These are phyloP conservation scores for Irpex lacteus DNA, from an alignment of 1,284 basidiomycete species.

Conservation along the genomic window DNA sequence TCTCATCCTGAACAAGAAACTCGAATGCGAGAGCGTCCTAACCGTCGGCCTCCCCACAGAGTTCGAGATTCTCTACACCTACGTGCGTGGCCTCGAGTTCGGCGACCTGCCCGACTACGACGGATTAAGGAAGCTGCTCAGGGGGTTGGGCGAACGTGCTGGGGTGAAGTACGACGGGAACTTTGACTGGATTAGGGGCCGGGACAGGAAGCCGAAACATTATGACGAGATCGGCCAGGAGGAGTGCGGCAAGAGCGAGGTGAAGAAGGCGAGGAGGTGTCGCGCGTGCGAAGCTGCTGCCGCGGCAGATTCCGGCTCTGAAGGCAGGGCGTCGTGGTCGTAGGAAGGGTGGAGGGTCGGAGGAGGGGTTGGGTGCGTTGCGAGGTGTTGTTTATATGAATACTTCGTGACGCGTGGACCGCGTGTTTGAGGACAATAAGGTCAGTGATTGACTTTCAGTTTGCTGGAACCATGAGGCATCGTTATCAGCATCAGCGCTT, in stretches of 20 bases:
- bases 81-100: slow-evolving; percentile 84
- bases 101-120: slow-evolving; percentile 91
- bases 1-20: slow-evolving; percentile 66
- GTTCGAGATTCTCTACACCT: slow-evolving; percentile 85
- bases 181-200: slow-evolving; percentile 28
- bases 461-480: neutral
- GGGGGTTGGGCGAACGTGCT: slow-evolving; percentile 41
- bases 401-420: neutral
- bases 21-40: slow-evolving; percentile 61
- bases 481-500: neutral
- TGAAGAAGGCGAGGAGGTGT: neutral
- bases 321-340: neutral
- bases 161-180: slow-evolving; percentile 29
- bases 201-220: slow-evolving; percentile 8
- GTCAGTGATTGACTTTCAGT: neutral
- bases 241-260: neutral
- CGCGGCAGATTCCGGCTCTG: neutral
- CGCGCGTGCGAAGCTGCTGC: slow-evolving; percentile 1
- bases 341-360: neutral
- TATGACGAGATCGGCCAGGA: slow-evolving; percentile 3
- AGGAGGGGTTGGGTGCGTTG: neutral
- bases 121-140: slow-evolving; percentile 80
- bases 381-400: neutral
- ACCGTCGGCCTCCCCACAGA: slow-evolving; percentile 85
- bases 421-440: neutral